phyloP scores from a whole-genome alignment of 1,139 yeast genomes.

The Geotrichum carabidarum region DNA sequence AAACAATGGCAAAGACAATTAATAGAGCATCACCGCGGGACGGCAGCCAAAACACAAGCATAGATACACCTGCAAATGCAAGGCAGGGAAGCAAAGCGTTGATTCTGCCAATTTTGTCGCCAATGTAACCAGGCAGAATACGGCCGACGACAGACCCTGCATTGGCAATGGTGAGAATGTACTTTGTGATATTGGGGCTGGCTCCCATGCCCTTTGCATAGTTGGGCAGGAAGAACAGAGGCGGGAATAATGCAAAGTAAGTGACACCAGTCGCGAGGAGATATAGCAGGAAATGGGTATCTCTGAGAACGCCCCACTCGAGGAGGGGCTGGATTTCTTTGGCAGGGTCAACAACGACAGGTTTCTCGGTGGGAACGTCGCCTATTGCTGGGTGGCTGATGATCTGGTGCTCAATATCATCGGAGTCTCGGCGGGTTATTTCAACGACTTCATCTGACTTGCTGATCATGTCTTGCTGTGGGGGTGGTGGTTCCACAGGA shows the following conservation, averaged over 20 bases:
- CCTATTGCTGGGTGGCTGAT: not conserved
- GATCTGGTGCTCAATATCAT: conserved; percentile 1
- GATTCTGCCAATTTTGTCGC: conserved; percentile 46
- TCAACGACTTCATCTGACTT: not conserved
- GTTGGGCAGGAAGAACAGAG: conserved; percentile 33
- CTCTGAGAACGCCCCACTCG: conserved; percentile 25
- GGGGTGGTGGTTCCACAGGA: conserved; percentile 28
- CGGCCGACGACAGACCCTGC: conserved; percentile 50
- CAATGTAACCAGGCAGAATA: conserved; percentile 45
- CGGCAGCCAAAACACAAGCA: conserved; percentile 32
- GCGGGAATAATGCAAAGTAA: conserved; percentile 39
- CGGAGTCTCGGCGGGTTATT: not conserved
- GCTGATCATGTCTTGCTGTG: not conserved
- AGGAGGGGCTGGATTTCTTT: not conserved
- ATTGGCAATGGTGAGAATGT: conserved; percentile 46
- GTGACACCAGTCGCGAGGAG: conserved; percentile 29
- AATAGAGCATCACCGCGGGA: conserved; percentile 24
- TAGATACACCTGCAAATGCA: conserved; percentile 28
- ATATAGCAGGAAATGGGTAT: conserved; percentile 22
- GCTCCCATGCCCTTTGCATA: conserved; percentile 29
- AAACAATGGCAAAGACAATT: conserved; percentile 41
- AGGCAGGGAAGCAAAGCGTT: conserved; percentile 40
- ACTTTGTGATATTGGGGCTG: conserved; percentile 23
- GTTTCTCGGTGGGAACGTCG: not conserved
- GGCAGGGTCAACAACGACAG: not conserved